Evolutionary conservation across 2,329 filamentous ascomycete species (phyloP).

Genomic region (Alternaria sp.): DNA sequence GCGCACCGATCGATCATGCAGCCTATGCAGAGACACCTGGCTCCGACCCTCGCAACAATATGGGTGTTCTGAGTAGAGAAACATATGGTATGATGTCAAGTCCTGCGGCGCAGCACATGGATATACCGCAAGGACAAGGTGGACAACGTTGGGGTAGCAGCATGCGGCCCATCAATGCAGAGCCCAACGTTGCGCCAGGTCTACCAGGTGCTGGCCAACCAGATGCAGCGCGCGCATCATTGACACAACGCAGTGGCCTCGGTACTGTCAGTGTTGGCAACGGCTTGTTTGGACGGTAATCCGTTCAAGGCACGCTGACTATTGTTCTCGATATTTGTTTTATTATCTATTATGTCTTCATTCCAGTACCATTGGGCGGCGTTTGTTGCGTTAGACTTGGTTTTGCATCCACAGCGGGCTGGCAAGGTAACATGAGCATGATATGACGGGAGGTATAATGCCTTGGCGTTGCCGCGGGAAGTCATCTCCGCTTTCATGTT

Average conservation of each 20-base stretch:
- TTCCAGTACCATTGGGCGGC: constrained; percentile 4
- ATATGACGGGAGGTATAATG: constrained; percentile 5
- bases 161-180: constrained; percentile 29
- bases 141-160: constrained; percentile 37
- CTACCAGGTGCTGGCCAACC: constrained; percentile 34
- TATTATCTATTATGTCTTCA: constrained; percentile 5
- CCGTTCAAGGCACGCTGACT: neutral
- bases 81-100: constrained; percentile 43
- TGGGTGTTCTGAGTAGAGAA: constrained; percentile 35
- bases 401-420: constrained; percentile 8
- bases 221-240: constrained; percentile 29
- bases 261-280: constrained; percentile 44
- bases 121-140: constrained; percentile 36
- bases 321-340: constrained; percentile 13
- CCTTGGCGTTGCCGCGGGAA: constrained; percentile 1
- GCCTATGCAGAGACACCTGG: constrained; percentile 37
- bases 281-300: constrained; percentile 44
- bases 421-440: neutral
- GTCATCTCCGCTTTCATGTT: constrained; percentile 5
- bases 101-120: constrained; percentile 37
- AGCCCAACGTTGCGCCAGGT: constrained; percentile 18
- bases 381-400: constrained; percentile 6
- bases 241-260: constrained; percentile 42
- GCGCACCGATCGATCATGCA: constrained; percentile 40
- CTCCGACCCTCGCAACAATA: constrained; percentile 37